Conservation (phyloP, 2,329 filamentous ascomycete species). For the Dactylellina haptotyla region DNA sequence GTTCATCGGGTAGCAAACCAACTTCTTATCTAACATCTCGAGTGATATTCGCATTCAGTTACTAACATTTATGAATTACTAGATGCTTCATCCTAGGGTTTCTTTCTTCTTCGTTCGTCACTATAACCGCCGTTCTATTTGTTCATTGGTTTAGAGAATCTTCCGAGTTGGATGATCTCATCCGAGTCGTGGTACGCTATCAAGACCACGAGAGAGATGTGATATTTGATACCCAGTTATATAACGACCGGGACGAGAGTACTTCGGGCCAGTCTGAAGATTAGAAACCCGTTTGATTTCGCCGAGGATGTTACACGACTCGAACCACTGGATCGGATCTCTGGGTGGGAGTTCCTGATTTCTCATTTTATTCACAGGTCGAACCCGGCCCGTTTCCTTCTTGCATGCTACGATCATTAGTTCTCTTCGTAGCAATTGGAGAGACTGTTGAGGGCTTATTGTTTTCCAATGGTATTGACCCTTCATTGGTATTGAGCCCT, state of each 20-base stretch:
- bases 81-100: conserved; percentile 10
- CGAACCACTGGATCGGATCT: too few species aligned
- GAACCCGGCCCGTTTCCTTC: too few species aligned
- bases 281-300: background rate
- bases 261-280: background rate
- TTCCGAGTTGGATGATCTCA: conserved; percentile 4
- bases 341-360: too few species aligned
- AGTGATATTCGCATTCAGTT: background rate
- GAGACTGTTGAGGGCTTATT: too few species aligned
- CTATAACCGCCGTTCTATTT: background rate
- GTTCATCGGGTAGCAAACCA: background rate
- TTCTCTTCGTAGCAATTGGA: too few species aligned
- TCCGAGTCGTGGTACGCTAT: conserved; percentile 19
- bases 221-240: background rate
- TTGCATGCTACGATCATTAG: too few species aligned
- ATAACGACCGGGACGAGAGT: background rate
- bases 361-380: too few species aligned
- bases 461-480: too few species aligned
- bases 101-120: background rate
- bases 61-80: background rate
- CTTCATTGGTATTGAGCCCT: too few species aligned
- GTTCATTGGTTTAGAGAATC: background rate
- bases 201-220: background rate
- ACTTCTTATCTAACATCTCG: background rate
- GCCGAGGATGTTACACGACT: background rate